Evolutionary conservation across 148 eudicot genomes (phyloP).

Genomic region (Chenopodium formosanum): DNA sequence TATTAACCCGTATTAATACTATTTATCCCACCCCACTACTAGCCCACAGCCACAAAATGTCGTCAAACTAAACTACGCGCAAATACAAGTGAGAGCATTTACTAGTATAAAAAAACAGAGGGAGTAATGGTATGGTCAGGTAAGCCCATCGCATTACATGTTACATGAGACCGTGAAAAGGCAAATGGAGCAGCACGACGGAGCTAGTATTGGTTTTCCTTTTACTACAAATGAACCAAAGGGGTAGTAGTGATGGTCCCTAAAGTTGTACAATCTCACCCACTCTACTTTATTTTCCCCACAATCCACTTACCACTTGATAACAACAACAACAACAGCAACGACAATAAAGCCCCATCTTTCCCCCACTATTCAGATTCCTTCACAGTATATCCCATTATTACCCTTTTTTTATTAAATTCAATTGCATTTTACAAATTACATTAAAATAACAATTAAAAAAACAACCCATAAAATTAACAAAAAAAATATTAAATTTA

Average conservation of each 20-base stretch:
- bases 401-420: background rate
- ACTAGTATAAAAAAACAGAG: no score
- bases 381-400: conserved; percentile 34
- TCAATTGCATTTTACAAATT: background rate
- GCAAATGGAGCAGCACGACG: background rate
- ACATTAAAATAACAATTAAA: no score
- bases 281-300: conserved; percentile 20
- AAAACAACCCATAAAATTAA: no score
- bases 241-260: conserved; percentile 25
- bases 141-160: no score
- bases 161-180: background rate
- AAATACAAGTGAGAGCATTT: no score
- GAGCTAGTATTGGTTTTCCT: background rate
- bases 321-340: conserved; percentile 31
- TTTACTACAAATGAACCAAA: no score
- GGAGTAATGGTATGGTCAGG: no score
- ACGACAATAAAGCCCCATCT: conserved; percentile 13
- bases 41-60: no score
- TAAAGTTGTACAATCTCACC: conserved; percentile 24
- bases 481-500: no score
- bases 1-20: no score
- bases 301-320: conserved; percentile 33
- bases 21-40: no score
- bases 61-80: no score
- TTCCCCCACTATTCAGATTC: conserved; percentile 33